phyloP scores from a whole-genome alignment of 768 basidiomycete genomes.

The Suillus alpinus region DNA sequence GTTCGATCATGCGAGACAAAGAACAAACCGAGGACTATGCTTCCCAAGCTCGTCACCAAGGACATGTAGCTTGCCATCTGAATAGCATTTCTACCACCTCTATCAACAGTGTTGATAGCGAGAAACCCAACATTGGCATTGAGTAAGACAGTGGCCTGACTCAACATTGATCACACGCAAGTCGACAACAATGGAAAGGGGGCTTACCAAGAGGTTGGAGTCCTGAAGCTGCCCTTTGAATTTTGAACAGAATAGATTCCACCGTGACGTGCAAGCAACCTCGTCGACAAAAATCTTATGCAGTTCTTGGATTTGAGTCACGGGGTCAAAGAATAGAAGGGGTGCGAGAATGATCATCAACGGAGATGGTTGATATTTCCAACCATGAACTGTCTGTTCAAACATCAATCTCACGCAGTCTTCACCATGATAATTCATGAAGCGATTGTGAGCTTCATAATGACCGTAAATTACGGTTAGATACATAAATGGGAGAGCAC shows the following conservation, averaged over 20 bases:
- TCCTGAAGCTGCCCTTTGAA: constrained; percentile 50
- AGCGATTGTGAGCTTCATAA: constrained; percentile 31
- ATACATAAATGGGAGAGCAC: constrained; percentile 1
- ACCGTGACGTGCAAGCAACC: constrained; percentile 37
- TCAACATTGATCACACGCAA: not conserved
- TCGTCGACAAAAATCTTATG: constrained; percentile 51
- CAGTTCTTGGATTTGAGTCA: constrained; percentile 42
- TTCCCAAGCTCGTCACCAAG: constrained; percentile 38
- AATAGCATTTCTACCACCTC: constrained; percentile 19
- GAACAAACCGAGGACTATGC: constrained; percentile 41
- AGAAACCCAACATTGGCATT: constrained; percentile 60
- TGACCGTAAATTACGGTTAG: not conserved
- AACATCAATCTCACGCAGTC: constrained; percentile 39
- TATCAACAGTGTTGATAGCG: constrained; percentile 46
- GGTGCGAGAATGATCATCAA: constrained; percentile 38
- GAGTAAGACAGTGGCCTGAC: constrained; percentile 54
- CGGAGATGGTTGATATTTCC: constrained; percentile 28
- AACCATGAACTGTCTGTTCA: constrained; percentile 30
- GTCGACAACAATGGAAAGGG: not conserved
- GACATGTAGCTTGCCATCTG: constrained; percentile 47
- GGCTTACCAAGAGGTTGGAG: constrained; percentile 50
- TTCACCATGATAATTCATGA: constrained; percentile 44
- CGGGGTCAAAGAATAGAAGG: constrained; percentile 49
- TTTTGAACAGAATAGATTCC: constrained; percentile 43
- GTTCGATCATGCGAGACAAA: constrained; percentile 42